These are phyloP conservation scores for Asterochloris sp. DNA, from an alignment of 139 green algal genomes.

Conservation along the genomic window DNA sequence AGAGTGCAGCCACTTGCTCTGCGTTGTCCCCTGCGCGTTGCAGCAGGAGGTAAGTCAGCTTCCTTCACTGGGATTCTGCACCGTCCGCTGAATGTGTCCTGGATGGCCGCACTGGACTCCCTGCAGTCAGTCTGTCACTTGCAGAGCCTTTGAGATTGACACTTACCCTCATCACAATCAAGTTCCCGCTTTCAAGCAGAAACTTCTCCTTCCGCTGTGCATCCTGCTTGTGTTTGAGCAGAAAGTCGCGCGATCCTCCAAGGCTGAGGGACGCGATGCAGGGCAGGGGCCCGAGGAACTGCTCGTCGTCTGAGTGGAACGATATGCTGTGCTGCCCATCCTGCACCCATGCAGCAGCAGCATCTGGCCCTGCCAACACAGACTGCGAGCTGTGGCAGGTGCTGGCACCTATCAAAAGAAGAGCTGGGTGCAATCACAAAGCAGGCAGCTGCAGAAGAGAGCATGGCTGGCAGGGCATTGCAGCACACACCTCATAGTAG, in stretches of 20 bases:
- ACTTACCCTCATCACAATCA: slow-evolving; percentile 11
- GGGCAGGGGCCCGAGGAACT: slow-evolving; percentile 7
- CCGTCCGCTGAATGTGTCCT: no score
- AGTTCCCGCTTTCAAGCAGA: slow-evolving; percentile 9
- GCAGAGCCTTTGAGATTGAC: no score
- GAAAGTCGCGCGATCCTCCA: slow-evolving; percentile 14
- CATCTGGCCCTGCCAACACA: neutral
- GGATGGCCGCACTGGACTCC: no score
- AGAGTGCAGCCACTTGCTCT: slow-evolving; percentile 20
- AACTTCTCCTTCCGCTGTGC: slow-evolving; percentile 12
- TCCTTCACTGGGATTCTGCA: no score
- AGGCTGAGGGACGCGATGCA: slow-evolving; percentile 16
- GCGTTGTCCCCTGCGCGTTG: slow-evolving; percentile 10
- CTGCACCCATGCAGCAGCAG: slow-evolving; percentile 1
- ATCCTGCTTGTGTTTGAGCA: slow-evolving; percentile 22
- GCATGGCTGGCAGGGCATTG: neutral
- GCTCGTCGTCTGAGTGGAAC: slow-evolving; percentile 18
- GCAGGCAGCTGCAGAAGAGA: neutral
- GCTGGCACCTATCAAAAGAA: no score
- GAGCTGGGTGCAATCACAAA: no score
- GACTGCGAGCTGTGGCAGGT: neutral
- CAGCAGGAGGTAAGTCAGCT: no score
- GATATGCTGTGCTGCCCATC: slow-evolving; percentile 14
- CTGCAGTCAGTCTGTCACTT: no score
- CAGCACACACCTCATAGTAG: neutral